Percentiles rank a stretch among this genome's conserved stretches.
These are phyloP conservation scores for Mycena epipterygia DNA, from an alignment of 768 basidiomycete species.

Conservation along the genomic window DNA sequence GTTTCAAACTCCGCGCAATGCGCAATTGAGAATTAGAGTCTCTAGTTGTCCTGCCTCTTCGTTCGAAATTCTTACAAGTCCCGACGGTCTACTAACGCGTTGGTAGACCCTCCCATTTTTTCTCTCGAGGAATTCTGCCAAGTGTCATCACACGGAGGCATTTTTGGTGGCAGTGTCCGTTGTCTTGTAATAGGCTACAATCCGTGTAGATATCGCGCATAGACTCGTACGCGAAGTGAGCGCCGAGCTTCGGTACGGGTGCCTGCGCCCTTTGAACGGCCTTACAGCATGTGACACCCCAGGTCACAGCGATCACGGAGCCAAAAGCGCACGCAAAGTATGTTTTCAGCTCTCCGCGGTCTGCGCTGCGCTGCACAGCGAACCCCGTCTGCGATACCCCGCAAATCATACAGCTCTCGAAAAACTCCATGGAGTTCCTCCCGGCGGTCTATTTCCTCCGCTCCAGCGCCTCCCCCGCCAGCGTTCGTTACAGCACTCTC, in stretches of 20 bases:
- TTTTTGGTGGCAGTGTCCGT: no score
- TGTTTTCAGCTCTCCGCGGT: conserved; percentile 21
- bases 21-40: no score
- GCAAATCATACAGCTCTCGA: background rate
- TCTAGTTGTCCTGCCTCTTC: no score
- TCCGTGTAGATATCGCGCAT: no score
- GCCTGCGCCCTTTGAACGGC: background rate
- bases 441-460: conserved; percentile 18
- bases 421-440: background rate
- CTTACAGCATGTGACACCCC: conserved; percentile 3
- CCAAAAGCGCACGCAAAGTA: background rate
- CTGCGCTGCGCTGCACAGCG: conserved; percentile 17
- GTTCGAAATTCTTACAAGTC: no score
- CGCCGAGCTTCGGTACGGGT: background rate
- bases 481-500: conserved; percentile 42
- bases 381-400: background rate
- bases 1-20: background rate
- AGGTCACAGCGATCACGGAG: background rate
- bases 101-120: no score
- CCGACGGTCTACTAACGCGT: no score
- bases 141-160: no score
- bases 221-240: no score
- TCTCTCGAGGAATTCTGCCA: no score
- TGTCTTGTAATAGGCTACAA: no score
- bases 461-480: conserved; percentile 37